These are phyloP conservation scores for Boletus smithii DNA, from an alignment of 1,284 basidiomycete genomes.

Conservation along the genomic window DNA sequence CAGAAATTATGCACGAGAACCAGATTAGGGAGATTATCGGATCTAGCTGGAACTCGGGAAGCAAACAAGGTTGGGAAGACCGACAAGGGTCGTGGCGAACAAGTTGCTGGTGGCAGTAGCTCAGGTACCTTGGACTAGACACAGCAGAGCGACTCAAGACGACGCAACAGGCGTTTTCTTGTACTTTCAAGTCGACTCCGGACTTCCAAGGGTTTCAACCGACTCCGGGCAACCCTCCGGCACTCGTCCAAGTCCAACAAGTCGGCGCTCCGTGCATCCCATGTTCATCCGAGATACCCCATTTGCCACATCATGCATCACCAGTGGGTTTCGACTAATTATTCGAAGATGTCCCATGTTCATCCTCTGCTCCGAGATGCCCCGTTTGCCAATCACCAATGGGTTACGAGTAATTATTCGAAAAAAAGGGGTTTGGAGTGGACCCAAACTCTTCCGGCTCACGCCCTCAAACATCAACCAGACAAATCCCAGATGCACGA, in stretches of 20 bases:
- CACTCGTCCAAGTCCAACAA: not conserved
- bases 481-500: conserved; percentile 6
- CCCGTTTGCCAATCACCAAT: not conserved
- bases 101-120: no score
- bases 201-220: no score
- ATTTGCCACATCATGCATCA: not conserved
- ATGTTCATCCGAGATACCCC: not conserved
- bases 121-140: no score
- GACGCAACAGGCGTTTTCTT: not conserved
- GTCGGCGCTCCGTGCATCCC: no score
- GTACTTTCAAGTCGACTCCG: not conserved
- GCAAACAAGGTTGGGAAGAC: not conserved
- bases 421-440: not conserved
- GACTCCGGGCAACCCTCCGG: no score
- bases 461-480: not conserved
- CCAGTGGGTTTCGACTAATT: no score
- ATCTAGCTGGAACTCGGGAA: conserved; percentile 18
- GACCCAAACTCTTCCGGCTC: no score
- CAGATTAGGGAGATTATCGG: conserved; percentile 37
- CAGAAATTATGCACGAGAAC: conserved; percentile 24
- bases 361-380: conserved; percentile 7
- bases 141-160: no score
- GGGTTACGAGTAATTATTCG: not conserved
- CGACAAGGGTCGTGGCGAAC: no score
- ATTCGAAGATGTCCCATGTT: not conserved